Percentiles rank a stretch among this genome's conserved stretches.
Conservation (phyloP, 176 grass and related monocot genomes). For the Eleusine coracana region DNA sequence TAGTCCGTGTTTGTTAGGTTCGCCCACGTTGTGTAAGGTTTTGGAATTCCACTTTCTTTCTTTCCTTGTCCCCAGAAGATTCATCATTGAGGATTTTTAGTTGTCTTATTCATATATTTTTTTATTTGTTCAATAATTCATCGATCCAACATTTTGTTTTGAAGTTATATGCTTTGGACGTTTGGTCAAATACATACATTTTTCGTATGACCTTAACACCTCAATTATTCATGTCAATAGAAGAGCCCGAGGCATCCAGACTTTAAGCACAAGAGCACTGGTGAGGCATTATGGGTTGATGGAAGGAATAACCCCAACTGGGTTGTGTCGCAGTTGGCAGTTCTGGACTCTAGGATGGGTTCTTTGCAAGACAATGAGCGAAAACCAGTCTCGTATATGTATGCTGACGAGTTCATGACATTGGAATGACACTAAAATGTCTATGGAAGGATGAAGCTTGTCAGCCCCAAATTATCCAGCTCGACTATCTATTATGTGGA, state of each 20-base stretch:
- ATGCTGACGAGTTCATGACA: slow-evolving; percentile 58
- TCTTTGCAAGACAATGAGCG: slow-evolving; percentile 48
- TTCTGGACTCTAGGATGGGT: slow-evolving; percentile 73
- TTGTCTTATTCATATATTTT: slow-evolving; percentile 1
- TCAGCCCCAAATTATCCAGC: background rate
- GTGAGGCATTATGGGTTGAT: slow-evolving; percentile 77
- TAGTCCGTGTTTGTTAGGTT: slow-evolving; percentile 10
- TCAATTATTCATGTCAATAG: slow-evolving; percentile 33
- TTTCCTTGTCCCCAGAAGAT: background rate
- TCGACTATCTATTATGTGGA: background rate
- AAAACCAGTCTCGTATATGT: slow-evolving; percentile 61
- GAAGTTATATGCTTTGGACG: slow-evolving; percentile 6
- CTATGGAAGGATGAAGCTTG: background rate
- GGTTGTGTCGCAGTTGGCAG: slow-evolving; percentile 70
- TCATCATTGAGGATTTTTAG: background rate
- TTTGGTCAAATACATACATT: background rate
- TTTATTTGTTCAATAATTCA: slow-evolving; percentile 32
- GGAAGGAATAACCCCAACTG: slow-evolving; percentile 68
- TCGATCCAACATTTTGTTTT: background rate
- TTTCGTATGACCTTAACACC: background rate
- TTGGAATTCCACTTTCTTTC: background rate
- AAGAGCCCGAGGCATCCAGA: slow-evolving; percentile 72
- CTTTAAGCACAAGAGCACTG: slow-evolving; percentile 76
- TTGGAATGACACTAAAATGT: background rate
- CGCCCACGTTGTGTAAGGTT: slow-evolving; percentile 3